Evolutionary conservation across 805 yeast species (phyloP).

Genomic region (Candida silvicultrix): DNA sequence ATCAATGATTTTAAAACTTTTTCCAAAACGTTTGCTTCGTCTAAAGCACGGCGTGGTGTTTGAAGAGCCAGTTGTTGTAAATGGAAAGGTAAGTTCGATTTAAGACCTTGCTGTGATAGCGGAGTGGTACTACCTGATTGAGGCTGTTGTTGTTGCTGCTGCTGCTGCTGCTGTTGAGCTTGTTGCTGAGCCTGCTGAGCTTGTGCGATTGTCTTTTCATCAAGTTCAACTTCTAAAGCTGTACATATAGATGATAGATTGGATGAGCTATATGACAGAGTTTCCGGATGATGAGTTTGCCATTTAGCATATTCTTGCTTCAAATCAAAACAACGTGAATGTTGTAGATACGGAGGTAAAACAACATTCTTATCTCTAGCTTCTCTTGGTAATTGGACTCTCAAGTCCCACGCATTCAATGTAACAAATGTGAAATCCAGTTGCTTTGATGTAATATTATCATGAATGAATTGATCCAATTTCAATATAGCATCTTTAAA

Average conservation of each 20-base stretch:
- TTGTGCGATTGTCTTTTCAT: background rate
- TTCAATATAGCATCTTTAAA: constrained; percentile 57
- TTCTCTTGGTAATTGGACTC: constrained; percentile 76
- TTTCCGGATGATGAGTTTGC: constrained; percentile 59
- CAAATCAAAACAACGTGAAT: constrained; percentile 72
- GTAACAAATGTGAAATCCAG: constrained; percentile 62
- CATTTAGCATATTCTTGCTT: constrained; percentile 67
- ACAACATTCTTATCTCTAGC: constrained; percentile 69
- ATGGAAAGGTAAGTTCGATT: constrained; percentile 14
- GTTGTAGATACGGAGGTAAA: constrained; percentile 69
- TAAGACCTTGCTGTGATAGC: background rate
- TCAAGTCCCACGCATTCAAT: constrained; percentile 60
- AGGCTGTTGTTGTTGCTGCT: background rate
- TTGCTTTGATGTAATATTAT: constrained; percentile 32
- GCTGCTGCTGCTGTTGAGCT: constrained; percentile 1
- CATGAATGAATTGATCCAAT: constrained; percentile 46
- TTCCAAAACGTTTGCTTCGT: constrained; percentile 39
- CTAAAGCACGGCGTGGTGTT: constrained; percentile 35
- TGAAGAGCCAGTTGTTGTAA: constrained; percentile 7
- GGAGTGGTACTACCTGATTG: background rate
- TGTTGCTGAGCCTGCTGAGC: background rate
- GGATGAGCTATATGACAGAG: constrained; percentile 25
- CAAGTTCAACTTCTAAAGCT: constrained; percentile 22
- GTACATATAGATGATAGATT: constrained; percentile 21
- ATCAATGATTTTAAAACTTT: constrained; percentile 41